phyloP scores from a whole-genome alignment of 2,329 filamentous ascomycete species.

The Curvularia sp. region DNA sequence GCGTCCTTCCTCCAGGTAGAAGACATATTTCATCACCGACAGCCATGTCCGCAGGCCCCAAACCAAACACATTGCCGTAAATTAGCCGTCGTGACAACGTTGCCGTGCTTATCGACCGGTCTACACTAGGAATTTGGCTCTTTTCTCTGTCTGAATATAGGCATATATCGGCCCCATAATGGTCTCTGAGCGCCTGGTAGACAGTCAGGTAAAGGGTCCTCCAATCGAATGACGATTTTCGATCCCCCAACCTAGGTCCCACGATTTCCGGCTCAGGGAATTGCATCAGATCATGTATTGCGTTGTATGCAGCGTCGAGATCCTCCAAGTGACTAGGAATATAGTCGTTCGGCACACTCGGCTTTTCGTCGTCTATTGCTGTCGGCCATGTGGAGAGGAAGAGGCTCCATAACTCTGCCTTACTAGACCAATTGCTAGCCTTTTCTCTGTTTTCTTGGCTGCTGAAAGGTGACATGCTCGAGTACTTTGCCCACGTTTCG shows the following conservation, averaged over 20 bases:
- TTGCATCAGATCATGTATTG: neutral
- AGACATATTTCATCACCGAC: conserved; percentile 19
- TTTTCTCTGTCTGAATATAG: neutral
- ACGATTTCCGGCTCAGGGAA: neutral
- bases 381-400: conserved; percentile 1
- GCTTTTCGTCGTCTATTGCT: neutral
- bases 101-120: conserved; percentile 1
- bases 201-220: neutral
- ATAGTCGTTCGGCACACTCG: neutral
- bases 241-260: neutral
- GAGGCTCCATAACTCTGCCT: neutral
- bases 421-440: neutral
- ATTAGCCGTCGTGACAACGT: conserved; percentile 7
- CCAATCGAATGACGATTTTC: neutral
- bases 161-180: neutral
- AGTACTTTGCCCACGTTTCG: neutral
- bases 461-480: neutral
- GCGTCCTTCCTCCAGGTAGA: conserved; percentile 19
- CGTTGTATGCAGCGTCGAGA: neutral
- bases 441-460: neutral
- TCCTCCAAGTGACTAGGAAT: neutral
- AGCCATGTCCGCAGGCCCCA: conserved; percentile 13
- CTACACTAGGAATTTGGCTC: neutral
- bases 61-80: conserved; percentile 9
- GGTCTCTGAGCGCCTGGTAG: neutral